Evolutionary conservation across 768 basidiomycete genomes (phyloP), one percentile per base, ranked within the genome.

Genomic region (Melanogaster broomeanus): DNA sequence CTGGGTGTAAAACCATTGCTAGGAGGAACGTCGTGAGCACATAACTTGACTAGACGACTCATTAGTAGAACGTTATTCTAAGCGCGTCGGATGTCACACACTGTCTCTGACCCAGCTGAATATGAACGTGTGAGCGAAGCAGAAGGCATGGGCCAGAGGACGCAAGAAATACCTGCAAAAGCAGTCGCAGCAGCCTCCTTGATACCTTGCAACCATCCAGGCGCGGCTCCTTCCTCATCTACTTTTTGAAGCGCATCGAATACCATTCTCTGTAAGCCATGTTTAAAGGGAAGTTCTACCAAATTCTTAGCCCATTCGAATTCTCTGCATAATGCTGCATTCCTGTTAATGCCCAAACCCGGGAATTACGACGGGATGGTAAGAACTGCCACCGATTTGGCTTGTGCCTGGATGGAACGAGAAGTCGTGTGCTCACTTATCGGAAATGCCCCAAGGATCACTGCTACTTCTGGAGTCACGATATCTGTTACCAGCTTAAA

Each of bases 231-330:
- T 6, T 25, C 30, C 6, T 33, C 34, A 13, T 42, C 45, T 18
- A 44, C 52, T 9, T 43, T 46, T 31, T 34, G 35, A 5, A 62
- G 5, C 4, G 51, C 47, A 41, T 65, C 63, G 6, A 56, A 46
- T 18, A 62, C 53, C 60, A 69, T 63, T 38, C 58, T 50, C 37
- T 42, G 42, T 56, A 69, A 58, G 15, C 64, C 63, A 33, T 59
- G 60, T 8, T 60, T 52, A 38, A 66, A 70, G 5, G 72, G 69
- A 31, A 44, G 46, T 43, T 62, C 62, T 60, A 31, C 37, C 59
- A 48, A 63, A 9, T 54, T 48, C 19, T 19, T 51, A 9, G 22
- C 33, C n/a, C n/a, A n/a, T n/a, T n/a, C n/a, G 52, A 48, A 52
- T 16, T 46, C 12, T 38, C 44, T 59, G 25, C 37, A 40, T 12